Percentiles rank a stretch among this genome's conserved stretches.
Evolutionary conservation across 257 asterid genomes (phyloP).

Genomic region (Nicotiana undulata): DNA sequence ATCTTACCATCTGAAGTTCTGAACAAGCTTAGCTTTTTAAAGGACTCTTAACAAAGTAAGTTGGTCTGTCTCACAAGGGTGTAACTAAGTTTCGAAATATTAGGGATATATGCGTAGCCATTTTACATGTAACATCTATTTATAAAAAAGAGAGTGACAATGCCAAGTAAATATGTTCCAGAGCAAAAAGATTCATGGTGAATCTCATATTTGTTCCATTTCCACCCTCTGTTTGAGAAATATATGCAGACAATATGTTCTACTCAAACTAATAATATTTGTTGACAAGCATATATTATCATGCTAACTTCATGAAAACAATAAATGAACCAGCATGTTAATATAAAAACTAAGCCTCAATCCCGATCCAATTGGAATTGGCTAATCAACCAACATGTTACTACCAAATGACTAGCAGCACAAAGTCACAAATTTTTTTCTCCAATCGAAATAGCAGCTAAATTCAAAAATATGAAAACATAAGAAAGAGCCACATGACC

Average conservation of each 20-base stretch:
- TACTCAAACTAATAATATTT: neutral
- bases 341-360: neutral
- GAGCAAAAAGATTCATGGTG: neutral
- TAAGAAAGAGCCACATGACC: neutral
- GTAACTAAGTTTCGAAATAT: neutral
- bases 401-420: neutral
- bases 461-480: neutral
- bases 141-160: neutral
- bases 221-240: neutral
- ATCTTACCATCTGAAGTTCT: neutral
- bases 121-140: neutral
- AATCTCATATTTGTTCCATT: neutral
- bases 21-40: neutral
- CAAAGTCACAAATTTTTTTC: neutral
- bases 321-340: neutral
- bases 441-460: neutral
- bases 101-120: neutral
- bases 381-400: neutral
- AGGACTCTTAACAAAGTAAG: neutral
- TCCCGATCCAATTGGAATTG: neutral
- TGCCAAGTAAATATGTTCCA: neutral
- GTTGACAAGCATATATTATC: neutral
- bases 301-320: neutral
- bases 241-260: neutral
- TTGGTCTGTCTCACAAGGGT: neutral